Evolutionary conservation across 352 stramenopile species (phyloP), one percentile per base, ranked within the genome.

Genomic region (Halophytophthora polymorphica): DNA sequence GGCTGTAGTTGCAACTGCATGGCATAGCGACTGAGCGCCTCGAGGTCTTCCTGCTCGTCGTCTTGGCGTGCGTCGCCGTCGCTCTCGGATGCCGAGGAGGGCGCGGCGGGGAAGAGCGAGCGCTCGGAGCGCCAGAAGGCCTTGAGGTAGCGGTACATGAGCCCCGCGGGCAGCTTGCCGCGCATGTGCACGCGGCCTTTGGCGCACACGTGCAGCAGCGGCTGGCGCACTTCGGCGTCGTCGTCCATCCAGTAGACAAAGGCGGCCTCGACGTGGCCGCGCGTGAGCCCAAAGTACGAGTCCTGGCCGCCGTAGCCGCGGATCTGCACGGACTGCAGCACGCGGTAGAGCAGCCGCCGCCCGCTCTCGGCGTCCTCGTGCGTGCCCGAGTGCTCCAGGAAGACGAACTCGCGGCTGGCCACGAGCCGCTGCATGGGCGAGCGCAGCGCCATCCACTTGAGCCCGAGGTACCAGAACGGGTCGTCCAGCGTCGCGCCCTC

Each of bases 221-320:
- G 64, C 34, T 69, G 69, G 13, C 45, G 53, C 37, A 46, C 55
- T 45, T 72, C 64, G 21, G 60, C 58, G 18, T 66, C 50, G 18
- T 68, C 59, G 42, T 90, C 78, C 59, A 84, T 73, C 76, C 73
- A 90, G 49, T 85, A 90, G 23, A 90, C 73, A 35, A 85, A 80
- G 29, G 74, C 76, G 29, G 56, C 66, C 44, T 88, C 73, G 19
- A 87, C 49, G 38, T 86, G 68, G n/a, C 61, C 76, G 10, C 78
- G 76, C 36, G 73, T 87, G 48, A 90, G 70, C 5, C 76, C 76
- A 53, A 86, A 86, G 58, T 88, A 87, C 50, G 69, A 72, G 51
- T 75, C 66, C 45, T 83, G 61, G 19, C 78, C 76, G 14, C 78
- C 78, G 36, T 86, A 90, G 13, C 67, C 64, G 19, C 67, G 51